Evolutionary conservation across 2,329 filamentous ascomycete species (phyloP).

Genomic region (Xylaria sp.): DNA sequence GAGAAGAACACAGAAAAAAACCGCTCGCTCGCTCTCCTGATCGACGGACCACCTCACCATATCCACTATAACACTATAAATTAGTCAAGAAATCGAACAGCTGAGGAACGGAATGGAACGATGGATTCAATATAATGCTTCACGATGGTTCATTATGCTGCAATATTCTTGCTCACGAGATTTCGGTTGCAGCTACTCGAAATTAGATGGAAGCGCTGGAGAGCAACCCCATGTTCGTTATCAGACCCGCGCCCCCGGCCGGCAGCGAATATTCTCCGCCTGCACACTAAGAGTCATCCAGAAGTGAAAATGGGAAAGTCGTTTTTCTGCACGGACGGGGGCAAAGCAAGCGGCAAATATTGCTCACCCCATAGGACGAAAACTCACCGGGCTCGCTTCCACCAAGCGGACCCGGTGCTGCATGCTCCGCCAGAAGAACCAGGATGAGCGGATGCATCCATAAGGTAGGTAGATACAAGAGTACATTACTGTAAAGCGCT

Average conservation of each 20-base stretch:
- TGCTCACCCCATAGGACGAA: conserved; percentile 34
- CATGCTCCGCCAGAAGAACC: conserved; percentile 32
- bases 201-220: conserved; percentile 25
- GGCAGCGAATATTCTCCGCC: conserved; percentile 36
- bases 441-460: conserved; percentile 5
- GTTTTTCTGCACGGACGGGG: conserved; percentile 25
- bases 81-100: conserved; percentile 14
- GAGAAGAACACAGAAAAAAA: conserved; percentile 1
- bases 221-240: conserved; percentile 18
- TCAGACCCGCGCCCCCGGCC: conserved; percentile 24
- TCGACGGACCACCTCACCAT: conserved; percentile 27
- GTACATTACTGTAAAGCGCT: not conserved
- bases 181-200: conserved; percentile 33
- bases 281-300: conserved; percentile 26
- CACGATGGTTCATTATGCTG: conserved; percentile 16
- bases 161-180: conserved; percentile 25
- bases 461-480: not conserved
- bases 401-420: conserved; percentile 27
- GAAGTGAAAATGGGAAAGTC: conserved; percentile 25
- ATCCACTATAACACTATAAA: conserved; percentile 13
- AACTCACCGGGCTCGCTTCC: conserved; percentile 36
- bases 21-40: conserved; percentile 29
- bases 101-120: conserved; percentile 29
- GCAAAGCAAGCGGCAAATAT: conserved; percentile 24
- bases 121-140: conserved; percentile 31